Evolutionary conservation across 2,329 filamentous ascomycete genomes (phyloP).

Genomic region (Alternaria panax): DNA sequence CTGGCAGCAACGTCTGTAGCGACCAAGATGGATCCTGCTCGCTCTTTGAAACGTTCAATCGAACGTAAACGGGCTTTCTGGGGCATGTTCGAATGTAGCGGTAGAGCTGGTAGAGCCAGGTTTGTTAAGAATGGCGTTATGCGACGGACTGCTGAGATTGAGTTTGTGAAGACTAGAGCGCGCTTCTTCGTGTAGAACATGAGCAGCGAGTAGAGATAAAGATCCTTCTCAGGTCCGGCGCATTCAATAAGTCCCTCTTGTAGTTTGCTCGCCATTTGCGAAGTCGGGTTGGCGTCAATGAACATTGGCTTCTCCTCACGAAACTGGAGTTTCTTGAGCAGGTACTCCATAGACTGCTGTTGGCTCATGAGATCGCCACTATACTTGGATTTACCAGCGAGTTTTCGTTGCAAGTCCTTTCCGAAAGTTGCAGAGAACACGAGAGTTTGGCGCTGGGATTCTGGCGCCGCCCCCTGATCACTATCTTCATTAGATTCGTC

Average conservation of each 20-base stretch:
- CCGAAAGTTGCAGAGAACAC: conserved; percentile 98
- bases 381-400: conserved; percentile 71
- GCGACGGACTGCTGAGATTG: conserved; percentile 88
- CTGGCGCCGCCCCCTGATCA: conserved; percentile 13
- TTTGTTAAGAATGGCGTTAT: conserved; percentile 84
- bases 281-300: conserved; percentile 87
- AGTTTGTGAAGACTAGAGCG: conserved; percentile 93
- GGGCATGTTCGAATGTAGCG: conserved; percentile 91
- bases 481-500: conserved; percentile 58
- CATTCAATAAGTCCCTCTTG: conserved; percentile 94
- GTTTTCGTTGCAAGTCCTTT: conserved; percentile 87
- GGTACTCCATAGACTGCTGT: conserved; percentile 87
- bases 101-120: conserved; percentile 76
- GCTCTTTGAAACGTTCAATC: conserved; percentile 83
- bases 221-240: conserved; percentile 92
- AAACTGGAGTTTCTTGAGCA: conserved; percentile 90
- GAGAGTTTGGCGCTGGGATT: conserved; percentile 76
- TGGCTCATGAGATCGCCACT: conserved; percentile 69
- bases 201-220: conserved; percentile 89
- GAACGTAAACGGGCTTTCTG: conserved; percentile 95
- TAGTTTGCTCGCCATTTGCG: conserved; percentile 85
- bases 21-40: conserved; percentile 73
- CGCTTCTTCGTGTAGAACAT: conserved; percentile 82
- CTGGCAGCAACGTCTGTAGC: conserved; percentile 94
- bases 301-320: conserved; percentile 84